Conservation (phyloP, 352 stramenopile genomes). For the Pythium vanterpoolii region DNA sequence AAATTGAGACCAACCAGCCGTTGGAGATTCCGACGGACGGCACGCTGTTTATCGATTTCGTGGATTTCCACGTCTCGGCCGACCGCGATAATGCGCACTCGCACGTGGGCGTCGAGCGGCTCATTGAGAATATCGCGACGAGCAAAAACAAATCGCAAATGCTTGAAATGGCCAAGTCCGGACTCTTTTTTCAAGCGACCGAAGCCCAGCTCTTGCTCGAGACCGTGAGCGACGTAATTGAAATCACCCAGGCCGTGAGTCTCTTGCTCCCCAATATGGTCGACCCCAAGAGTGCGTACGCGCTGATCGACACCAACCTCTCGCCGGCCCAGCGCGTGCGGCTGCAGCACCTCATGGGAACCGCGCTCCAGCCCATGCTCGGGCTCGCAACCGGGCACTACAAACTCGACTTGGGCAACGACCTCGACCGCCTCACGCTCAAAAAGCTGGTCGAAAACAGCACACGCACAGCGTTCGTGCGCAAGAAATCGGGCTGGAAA, state of each 20-base stretch:
- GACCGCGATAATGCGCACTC: conserved; percentile 70
- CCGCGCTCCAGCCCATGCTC: conserved; percentile 60
- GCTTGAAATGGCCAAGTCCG: conserved; percentile 74
- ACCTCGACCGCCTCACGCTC: conserved; percentile 60
- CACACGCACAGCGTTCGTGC: conserved; percentile 70
- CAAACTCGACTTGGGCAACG: conserved; percentile 58
- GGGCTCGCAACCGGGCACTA: conserved; percentile 64
- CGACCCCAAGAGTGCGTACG: conserved; percentile 54
- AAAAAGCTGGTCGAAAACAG: conserved; percentile 78
- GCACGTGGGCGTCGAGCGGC: conserved; percentile 52
- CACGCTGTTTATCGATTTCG: conserved; percentile 59
- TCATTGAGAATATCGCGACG: conserved; percentile 73
- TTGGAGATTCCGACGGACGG: conserved; percentile 68
- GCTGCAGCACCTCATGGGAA: conserved; percentile 63
- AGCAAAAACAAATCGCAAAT: conserved; percentile 84
- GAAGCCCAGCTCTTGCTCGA: conserved; percentile 72
- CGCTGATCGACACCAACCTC: conserved; percentile 67
- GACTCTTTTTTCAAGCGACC: conserved; percentile 58
- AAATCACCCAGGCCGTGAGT: conserved; percentile 60
- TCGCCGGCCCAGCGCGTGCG: conserved; percentile 40
- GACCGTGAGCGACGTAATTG: conserved; percentile 56
- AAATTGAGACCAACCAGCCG: conserved; percentile 51
- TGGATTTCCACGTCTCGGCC: conserved; percentile 70
- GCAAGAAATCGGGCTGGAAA: conserved; percentile 57
- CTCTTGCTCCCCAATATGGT: conserved; percentile 74